Conservation (phyloP, 805 yeast genomes). For the Cyberlindnera euphorbiiphila region DNA sequence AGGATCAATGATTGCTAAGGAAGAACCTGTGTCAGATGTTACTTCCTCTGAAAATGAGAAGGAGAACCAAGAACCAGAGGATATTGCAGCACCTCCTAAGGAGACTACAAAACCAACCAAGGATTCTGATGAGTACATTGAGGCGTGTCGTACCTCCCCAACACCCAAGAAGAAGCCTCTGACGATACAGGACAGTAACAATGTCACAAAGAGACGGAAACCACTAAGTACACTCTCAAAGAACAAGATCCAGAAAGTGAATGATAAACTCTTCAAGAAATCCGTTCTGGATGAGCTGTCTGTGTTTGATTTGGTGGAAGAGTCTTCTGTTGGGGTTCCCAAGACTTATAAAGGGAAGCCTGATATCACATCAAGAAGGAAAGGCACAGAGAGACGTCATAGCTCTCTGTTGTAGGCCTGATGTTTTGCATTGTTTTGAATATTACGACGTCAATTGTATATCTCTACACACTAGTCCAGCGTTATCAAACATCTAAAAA, state of each 20-base stretch:
- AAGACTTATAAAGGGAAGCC: constrained; percentile 27
- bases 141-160: constrained; percentile 17
- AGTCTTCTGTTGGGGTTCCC: constrained; percentile 27
- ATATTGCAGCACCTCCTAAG: not conserved
- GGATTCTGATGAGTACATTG: constrained; percentile 6
- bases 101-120: constrained; percentile 1
- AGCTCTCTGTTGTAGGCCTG: constrained; percentile 23
- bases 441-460: too few species aligned
- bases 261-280: constrained; percentile 10
- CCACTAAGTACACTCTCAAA: constrained; percentile 19
- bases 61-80: not conserved
- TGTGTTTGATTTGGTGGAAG: constrained; percentile 30
- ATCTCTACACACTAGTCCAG: not conserved
- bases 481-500: not conserved
- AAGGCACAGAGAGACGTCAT: constrained; percentile 24
- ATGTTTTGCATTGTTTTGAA: not conserved
- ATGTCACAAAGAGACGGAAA: constrained; percentile 28
- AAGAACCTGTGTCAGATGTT: not conserved
- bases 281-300: constrained; percentile 22
- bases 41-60: not conserved
- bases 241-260: constrained; percentile 19
- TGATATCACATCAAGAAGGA: constrained; percentile 18
- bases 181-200: constrained; percentile 20
- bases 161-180: constrained; percentile 13
- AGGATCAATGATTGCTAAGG: constrained; percentile 1